These are phyloP conservation scores for Dendrocalamus latiflorus DNA, from an alignment of 202 grass and related monocot genomes.

Conservation along the genomic window DNA sequence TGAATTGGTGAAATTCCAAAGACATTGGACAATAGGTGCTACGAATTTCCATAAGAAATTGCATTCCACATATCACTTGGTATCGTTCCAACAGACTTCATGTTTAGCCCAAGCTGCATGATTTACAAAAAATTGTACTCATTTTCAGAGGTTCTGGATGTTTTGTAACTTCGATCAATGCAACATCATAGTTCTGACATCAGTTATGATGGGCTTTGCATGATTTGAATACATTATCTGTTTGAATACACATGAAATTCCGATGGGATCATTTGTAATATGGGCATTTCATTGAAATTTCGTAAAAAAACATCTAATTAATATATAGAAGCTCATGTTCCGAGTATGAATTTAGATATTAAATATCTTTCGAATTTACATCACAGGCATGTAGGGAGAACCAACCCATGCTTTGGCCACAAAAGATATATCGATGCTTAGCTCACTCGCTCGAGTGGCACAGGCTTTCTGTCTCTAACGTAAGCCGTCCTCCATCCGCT, in stretches of 20 bases:
- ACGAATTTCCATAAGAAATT: not conserved
- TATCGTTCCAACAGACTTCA: not conserved
- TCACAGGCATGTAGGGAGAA: not conserved
- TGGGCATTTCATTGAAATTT: too few species aligned
- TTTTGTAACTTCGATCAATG: not conserved
- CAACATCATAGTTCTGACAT: too few species aligned
- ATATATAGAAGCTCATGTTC: too few species aligned
- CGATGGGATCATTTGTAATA: too few species aligned
- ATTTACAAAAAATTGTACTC: too few species aligned
- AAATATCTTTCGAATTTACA: not conserved
- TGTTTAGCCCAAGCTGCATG: not conserved
- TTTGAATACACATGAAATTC: too few species aligned
- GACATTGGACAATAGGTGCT: not conserved
- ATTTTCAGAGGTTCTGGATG: not conserved
- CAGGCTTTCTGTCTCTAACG: slow-evolving; percentile 7
- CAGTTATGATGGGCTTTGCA: too few species aligned
- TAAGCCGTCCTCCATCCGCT: not conserved
- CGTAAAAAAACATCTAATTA: too few species aligned
- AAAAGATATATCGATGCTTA: not conserved
- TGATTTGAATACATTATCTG: too few species aligned
- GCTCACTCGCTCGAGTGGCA: too few species aligned
- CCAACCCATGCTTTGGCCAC: not conserved
- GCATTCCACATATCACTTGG: not conserved
- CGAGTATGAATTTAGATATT: not conserved
- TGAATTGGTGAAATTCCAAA: too few species aligned